phyloP scores from a whole-genome alignment of 805 yeast species.

The Candida koratica region DNA sequence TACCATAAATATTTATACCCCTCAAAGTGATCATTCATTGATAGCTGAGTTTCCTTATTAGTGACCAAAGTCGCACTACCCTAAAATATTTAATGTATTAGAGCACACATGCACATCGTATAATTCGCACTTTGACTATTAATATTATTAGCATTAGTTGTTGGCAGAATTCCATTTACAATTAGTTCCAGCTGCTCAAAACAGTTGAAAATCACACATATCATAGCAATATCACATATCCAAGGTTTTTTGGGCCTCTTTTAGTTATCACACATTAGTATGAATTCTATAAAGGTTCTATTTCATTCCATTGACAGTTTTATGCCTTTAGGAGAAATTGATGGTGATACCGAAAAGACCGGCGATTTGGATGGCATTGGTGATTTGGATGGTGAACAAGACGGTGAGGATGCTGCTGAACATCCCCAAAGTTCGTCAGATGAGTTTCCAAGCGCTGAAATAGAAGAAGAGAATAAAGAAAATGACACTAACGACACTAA shows the following conservation, averaged over 20 bases:
- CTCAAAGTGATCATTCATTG: too few species aligned
- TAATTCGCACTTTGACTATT: conserved; percentile 6
- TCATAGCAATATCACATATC: neutral
- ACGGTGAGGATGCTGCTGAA: neutral
- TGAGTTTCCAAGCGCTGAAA: neutral
- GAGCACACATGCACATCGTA: conserved; percentile 6
- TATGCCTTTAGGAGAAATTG: conserved; percentile 14
- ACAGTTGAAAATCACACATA: too few species aligned
- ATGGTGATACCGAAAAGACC: neutral
- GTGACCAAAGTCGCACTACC: too few species aligned
- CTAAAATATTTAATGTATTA: too few species aligned
- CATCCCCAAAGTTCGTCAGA: neutral
- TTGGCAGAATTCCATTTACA: too few species aligned
- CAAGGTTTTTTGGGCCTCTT: too few species aligned
- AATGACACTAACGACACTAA: neutral
- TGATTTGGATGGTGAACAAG: conserved; percentile 2
- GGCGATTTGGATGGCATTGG: conserved; percentile 4
- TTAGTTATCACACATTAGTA: conserved; percentile 9
- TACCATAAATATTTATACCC: too few species aligned
- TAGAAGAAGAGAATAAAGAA: neutral
- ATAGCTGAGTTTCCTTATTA: too few species aligned
- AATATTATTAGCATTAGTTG: too few species aligned
- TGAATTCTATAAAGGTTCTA: conserved; percentile 35
- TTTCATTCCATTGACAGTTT: conserved; percentile 30
- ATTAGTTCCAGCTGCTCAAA: conserved; percentile 2